Evolutionary conservation across 129 eudicot genomes (phyloP), one percentile per base, ranked within the genome.

Genomic region (carrot (Daucus carota)): DNA sequence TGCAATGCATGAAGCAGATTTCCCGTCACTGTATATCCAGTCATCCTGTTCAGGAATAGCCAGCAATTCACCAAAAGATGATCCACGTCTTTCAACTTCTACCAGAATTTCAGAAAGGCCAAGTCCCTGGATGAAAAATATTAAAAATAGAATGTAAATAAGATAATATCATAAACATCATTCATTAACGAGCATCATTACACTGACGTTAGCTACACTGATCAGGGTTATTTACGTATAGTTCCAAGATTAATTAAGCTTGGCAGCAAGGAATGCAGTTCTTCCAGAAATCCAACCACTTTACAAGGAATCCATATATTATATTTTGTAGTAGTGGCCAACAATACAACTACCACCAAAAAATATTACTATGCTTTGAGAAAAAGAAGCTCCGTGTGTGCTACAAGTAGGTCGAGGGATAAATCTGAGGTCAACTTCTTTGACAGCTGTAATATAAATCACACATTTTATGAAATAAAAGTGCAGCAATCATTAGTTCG

Each of bases 1-100:
- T n/a, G 97, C 99, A 67, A 95, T 90, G 82, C 99, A 95, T 26
- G 99, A 95, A 66, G 94, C 74, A 42, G 99, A 95, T 63, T 83
- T 89, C 59, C 99, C 99, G 50, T 95, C 99, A 32, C 75, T 84
- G 54, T 95, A 95, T 36, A 70, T 79, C 99, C 99, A 95, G 76
- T 95, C 90, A 47, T 95, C 99, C 46, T 87, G 92, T 75, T 95
- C 99, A 10, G 99, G 97, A 78, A 95, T 80, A 1, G 92, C 82
- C 85, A 95, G 78, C 73, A 95, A 76, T 75, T 88, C 69, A 28
- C 83, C 99, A 31, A 95, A 95, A 60, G 97, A 91, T 20, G 92
- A 89, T 72, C 97, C 97, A 3, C 96, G 99, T 79, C 83, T 89
- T 67, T 85, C 99, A 54, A 89, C 95, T 88, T 95, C 97, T 11